phyloP scores from a whole-genome alignment of 202 grass and related monocot genomes.

The Schoenoplectus tabernaemontani region DNA sequence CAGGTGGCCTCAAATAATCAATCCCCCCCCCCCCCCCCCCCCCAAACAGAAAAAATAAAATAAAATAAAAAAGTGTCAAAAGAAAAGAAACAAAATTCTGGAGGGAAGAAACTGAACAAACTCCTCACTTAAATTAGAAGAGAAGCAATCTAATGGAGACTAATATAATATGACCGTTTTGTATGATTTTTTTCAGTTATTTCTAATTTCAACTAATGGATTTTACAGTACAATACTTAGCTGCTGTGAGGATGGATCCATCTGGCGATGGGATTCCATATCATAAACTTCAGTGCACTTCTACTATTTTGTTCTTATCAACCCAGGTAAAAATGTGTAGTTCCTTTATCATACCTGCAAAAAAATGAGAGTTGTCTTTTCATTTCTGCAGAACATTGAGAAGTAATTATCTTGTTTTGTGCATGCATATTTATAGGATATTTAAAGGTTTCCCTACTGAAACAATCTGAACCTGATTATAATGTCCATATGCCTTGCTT shows the following conservation, averaged over 20 bases:
- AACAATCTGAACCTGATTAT: background rate
- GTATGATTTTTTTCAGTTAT: background rate
- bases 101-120: background rate
- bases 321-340: background rate
- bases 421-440: background rate
- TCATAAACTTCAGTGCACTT: conserved; percentile 17
- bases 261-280: conserved; percentile 89
- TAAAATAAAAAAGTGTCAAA: no score
- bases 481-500: background rate
- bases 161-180: background rate
- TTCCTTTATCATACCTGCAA: background rate
- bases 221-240: conserved; percentile 61
- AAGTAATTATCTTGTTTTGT: background rate
- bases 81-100: background rate
- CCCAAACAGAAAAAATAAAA: no score
- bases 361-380: background rate
- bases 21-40: background rate
- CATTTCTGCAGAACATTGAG: background rate
- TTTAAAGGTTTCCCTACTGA: background rate
- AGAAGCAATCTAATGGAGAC: background rate
- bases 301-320: background rate
- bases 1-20: background rate
- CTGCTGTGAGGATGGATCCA: conserved; percentile 81
- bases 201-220: background rate
- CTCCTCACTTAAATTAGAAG: background rate